Conservation (phyloP, 805 yeast genomes). For the Teunomyces funiuensis region DNA sequence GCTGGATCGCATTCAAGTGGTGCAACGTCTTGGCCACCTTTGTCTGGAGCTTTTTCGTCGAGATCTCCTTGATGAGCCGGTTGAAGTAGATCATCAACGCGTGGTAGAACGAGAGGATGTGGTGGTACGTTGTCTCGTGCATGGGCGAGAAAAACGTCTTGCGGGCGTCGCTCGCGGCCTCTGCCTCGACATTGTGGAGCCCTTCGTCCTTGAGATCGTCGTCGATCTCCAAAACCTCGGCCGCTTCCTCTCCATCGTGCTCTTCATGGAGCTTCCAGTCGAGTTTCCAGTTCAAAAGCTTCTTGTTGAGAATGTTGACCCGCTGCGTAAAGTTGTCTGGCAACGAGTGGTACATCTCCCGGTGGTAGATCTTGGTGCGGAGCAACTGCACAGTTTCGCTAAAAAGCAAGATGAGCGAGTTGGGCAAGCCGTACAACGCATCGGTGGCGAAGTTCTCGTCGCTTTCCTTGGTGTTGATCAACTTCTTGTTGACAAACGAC, state of each 20-base stretch:
- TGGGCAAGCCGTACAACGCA: slow-evolving; percentile 82
- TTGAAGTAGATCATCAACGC: slow-evolving; percentile 70
- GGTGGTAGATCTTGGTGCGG: slow-evolving; percentile 58
- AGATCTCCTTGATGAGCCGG: slow-evolving; percentile 57
- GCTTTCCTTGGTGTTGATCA: slow-evolving; percentile 47
- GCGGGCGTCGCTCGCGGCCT: slow-evolving; percentile 9
- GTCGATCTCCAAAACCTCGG: slow-evolving; percentile 13
- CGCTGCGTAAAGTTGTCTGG: slow-evolving; percentile 37
- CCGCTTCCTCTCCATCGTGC: slow-evolving; percentile 11
- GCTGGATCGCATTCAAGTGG: slow-evolving; percentile 63
- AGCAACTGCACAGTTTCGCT: slow-evolving; percentile 69
- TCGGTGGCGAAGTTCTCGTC: slow-evolving; percentile 69
- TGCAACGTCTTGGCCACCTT: slow-evolving; percentile 60
- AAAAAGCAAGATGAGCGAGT: slow-evolving; percentile 70
- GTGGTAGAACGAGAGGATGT: slow-evolving; percentile 74
- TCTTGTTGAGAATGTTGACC: slow-evolving; percentile 24
- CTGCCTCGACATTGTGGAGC: slow-evolving; percentile 10
- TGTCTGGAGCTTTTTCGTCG: slow-evolving; percentile 58
- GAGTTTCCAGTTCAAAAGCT: slow-evolving; percentile 55
- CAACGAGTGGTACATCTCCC: slow-evolving; percentile 24
- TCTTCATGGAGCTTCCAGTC: slow-evolving; percentile 64
- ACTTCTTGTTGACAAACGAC: slow-evolving; percentile 40
- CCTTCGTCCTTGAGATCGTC: slow-evolving; percentile 11
- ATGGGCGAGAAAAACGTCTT: slow-evolving; percentile 47
- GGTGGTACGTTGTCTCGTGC: slow-evolving; percentile 77